Evolutionary conservation across 208 protist genomes (phyloP).

Genomic region (Trypanosoma boissoni): DNA sequence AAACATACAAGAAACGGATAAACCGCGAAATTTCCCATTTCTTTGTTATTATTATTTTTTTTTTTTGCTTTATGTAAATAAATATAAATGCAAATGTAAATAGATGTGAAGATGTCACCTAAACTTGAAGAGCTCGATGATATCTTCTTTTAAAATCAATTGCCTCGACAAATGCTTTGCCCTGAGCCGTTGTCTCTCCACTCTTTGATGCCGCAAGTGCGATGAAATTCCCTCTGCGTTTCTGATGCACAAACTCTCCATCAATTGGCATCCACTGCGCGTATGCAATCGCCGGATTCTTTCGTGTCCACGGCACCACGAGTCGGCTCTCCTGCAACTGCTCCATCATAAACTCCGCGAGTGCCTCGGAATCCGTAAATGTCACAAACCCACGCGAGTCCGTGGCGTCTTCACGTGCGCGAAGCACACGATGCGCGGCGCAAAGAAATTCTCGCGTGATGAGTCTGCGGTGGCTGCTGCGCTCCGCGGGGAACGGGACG

Average conservation of each 20-base stretch:
- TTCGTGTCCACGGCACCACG: conserved; percentile 79
- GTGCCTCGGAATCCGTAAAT: conserved; percentile 74
- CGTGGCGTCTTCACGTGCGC: conserved; percentile 20
- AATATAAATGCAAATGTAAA: neutral
- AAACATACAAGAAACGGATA: neutral
- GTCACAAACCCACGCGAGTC: conserved; percentile 72
- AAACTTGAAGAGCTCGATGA: conserved; percentile 26
- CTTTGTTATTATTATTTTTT: too few species aligned
- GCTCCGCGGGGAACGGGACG: conserved; percentile 56
- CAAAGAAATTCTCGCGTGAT: conserved; percentile 68
- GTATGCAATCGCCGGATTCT: conserved; percentile 38
- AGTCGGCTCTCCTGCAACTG: conserved; percentile 77
- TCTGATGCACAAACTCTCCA: conserved; percentile 33
- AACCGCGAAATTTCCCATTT: too few species aligned
- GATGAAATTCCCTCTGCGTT: conserved; percentile 32
- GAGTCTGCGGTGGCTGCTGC: conserved; percentile 65
- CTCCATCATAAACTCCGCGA: conserved; percentile 83
- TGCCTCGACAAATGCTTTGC: conserved; percentile 22
- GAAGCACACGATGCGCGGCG: conserved; percentile 44
- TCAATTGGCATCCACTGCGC: conserved; percentile 27
- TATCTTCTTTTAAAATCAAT: conserved; percentile 45
- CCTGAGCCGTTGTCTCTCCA: conserved; percentile 37
- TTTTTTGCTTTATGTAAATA: too few species aligned
- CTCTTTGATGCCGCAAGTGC: conserved; percentile 54
- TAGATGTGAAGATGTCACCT: neutral